Evolutionary conservation across 1,284 basidiomycete species (phyloP), one percentile per base, ranked within the genome.

Genomic region (Dichomitus squalens): DNA sequence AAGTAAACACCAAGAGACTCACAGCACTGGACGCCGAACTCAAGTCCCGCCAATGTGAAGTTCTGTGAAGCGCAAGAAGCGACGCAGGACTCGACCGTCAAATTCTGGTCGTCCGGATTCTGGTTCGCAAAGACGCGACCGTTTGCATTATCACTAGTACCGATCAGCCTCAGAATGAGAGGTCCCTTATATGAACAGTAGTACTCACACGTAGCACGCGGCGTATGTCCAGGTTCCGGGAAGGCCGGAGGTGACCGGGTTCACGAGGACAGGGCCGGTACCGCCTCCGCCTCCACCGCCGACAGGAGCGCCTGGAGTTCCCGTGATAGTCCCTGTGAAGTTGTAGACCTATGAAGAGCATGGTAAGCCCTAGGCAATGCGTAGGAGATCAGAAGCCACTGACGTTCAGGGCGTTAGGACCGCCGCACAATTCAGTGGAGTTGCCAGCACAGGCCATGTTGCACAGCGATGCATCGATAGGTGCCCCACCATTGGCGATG

Each of bases 391-490:
- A 44, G 16, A 25, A 23, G 12, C 48, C 14, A 51, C 66, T 60
- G 23, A 70, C 68, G 47, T 74, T 75, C 7, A 76, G 66, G 18
- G 72, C 65, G 40, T 72, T 69, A 3, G 88, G 81, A 31, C 88
- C 90, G 40, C 90, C 88, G 64, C 90, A 91, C 54, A 82, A 82
- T 65, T 88, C 80, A 2, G 76, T 74, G 47, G 74, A 74, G 60
- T 87, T 84, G 5, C 86, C 87, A 1, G 72, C 71, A 64, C 87
- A 90, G 6, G 78, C 66, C 88, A 90, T 89, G 60, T 77, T 79
- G 66, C 88, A 90, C 43, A 81, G 80, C 2, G 74, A 67, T 11
- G 77, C 69, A 2, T 80, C 64, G 0, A 78, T 76, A 0, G 76
- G 72, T 18, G 75, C 78, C 23, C 82, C 82, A 7, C 75, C 80